A percentile compares a stretch with the other conserved stretches of the same genome.
These are phyloP conservation scores for Incumbomyces delicatus DNA, from an alignment of 2,329 filamentous ascomycete species.

Conservation along the genomic window DNA sequence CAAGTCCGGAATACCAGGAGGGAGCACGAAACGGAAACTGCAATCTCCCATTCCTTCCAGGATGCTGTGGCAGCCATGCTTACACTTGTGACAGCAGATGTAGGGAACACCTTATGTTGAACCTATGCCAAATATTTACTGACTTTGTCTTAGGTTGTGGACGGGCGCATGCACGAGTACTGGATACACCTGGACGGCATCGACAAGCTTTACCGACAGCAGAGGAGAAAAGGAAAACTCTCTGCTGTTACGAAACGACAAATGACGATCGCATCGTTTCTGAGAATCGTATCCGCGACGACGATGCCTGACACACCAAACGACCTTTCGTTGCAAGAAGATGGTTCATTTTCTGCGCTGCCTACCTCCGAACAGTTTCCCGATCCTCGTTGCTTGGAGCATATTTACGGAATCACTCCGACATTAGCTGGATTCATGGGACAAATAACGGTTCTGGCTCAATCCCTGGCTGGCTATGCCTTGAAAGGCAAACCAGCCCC, in stretches of 20 bases:
- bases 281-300: slow-evolving; percentile 15
- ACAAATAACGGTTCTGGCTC: too few relatives aligned
- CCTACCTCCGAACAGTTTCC: too few relatives aligned
- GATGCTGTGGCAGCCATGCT: slow-evolving; percentile 18
- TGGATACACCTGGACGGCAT: slow-evolving; percentile 18
- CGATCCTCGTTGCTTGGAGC: too few relatives aligned
- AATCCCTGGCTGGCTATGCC: too few relatives aligned
- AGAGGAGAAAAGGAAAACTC: background rate
- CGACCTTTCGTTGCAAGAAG: too few relatives aligned
- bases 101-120: slow-evolving; percentile 4
- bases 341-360: too few relatives aligned
- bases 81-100: slow-evolving; percentile 18
- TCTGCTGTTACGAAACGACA: slow-evolving; percentile 11
- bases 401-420: too few relatives aligned
- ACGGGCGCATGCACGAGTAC: slow-evolving; percentile 19
- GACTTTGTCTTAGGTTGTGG: slow-evolving; percentile 11
- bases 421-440: too few relatives aligned
- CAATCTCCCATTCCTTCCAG: slow-evolving; percentile 1
- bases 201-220: slow-evolving; percentile 9
- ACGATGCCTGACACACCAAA: slow-evolving; percentile 1
- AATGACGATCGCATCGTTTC: slow-evolving; percentile 17
- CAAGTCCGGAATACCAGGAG: background rate
- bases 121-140: background rate
- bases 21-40: background rate
- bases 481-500: too few relatives aligned